Conservation (phyloP, 495 filamentous ascomycete species). For the Trichocladium uniseriatum region DNA sequence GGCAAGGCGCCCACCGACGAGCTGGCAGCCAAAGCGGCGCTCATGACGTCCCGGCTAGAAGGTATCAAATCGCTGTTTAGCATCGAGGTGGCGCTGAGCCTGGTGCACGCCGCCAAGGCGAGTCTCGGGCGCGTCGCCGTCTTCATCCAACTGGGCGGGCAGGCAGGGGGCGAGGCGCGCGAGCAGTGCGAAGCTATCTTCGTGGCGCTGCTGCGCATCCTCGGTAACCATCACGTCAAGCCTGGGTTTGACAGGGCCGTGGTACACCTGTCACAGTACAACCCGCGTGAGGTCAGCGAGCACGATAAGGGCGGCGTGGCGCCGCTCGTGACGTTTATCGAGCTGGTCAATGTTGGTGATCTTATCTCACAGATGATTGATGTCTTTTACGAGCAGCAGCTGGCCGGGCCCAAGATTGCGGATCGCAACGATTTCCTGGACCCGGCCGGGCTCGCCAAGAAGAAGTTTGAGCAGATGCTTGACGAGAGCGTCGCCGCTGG, state of each 20-base stretch:
- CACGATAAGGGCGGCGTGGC: slow-evolving; percentile 65
- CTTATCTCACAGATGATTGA: slow-evolving; percentile 99
- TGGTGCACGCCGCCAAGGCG: slow-evolving; percentile 86
- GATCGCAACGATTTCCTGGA: slow-evolving; percentile 93
- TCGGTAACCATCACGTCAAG: slow-evolving; percentile 83
- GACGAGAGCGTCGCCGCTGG: slow-evolving; percentile 95
- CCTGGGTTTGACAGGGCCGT: slow-evolving; percentile 87
- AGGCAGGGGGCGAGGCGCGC: slow-evolving; percentile 71
- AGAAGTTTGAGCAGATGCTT: slow-evolving; percentile 97
- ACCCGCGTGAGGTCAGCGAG: slow-evolving; percentile 74
- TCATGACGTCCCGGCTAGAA: slow-evolving; percentile 91
- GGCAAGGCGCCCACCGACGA: slow-evolving; percentile 73
- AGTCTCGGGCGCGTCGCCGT: slow-evolving; percentile 76
- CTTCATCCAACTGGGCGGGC: slow-evolving; percentile 69
- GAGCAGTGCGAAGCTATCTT: slow-evolving; percentile 91
- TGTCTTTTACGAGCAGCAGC: slow-evolving; percentile 95
- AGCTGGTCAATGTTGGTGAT: slow-evolving; percentile 96
- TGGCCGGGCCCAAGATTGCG: slow-evolving; percentile 69
- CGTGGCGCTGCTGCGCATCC: slow-evolving; percentile 66
- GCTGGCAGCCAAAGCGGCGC: slow-evolving; percentile 86
- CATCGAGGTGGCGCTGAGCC: slow-evolving; percentile 83
- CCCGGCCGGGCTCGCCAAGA: slow-evolving; percentile 86
- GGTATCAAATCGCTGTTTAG: slow-evolving; percentile 91
- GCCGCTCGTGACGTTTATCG: slow-evolving; percentile 89
- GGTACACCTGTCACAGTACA: slow-evolving; percentile 81